Conservation (phyloP, 2,329 filamentous ascomycete genomes). For the Aspergillus vadensis region DNA sequence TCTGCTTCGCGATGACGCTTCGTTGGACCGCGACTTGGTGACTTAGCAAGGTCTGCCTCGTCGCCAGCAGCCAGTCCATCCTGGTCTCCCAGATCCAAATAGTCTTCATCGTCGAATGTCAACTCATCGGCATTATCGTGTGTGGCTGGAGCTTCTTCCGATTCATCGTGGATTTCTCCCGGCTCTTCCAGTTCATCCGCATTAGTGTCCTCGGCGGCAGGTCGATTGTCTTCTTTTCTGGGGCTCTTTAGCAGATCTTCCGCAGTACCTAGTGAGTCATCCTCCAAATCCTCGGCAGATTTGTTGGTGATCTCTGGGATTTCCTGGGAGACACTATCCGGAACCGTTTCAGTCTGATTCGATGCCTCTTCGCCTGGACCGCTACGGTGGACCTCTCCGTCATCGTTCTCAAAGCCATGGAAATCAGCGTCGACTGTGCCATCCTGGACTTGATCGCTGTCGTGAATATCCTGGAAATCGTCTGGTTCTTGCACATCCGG, state of each 20-base stretch:
- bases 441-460: slow-evolving; percentile 16
- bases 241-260: slow-evolving; percentile 37
- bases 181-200: slow-evolving; percentile 17
- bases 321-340: slow-evolving; percentile 17
- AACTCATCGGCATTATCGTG: slow-evolving; percentile 28
- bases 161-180: slow-evolving; percentile 20
- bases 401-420: slow-evolving; percentile 16
- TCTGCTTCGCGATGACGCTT: slow-evolving; percentile 42
- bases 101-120: slow-evolving; percentile 36
- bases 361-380: slow-evolving; percentile 14
- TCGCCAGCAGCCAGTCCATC: slow-evolving; percentile 26
- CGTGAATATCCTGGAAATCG: slow-evolving; percentile 11
- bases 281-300: slow-evolving; percentile 21
- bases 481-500: slow-evolving; percentile 16
- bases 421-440: slow-evolving; percentile 14
- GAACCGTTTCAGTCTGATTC: slow-evolving; percentile 25
- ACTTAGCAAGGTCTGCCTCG: slow-evolving; percentile 24
- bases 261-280: slow-evolving; percentile 37
- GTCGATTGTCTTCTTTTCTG: slow-evolving; percentile 16
- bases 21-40: slow-evolving; percentile 26
- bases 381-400: slow-evolving; percentile 14
- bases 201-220: slow-evolving; percentile 16
- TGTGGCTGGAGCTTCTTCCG: slow-evolving; percentile 18
- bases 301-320: slow-evolving; percentile 16
- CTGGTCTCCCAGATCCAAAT: slow-evolving; percentile 38